Evolutionary conservation across 2,329 filamentous ascomycete genomes (phyloP), one percentile per base, ranked within the genome.

Genomic region (Arthrobotrys megalospora): DNA sequence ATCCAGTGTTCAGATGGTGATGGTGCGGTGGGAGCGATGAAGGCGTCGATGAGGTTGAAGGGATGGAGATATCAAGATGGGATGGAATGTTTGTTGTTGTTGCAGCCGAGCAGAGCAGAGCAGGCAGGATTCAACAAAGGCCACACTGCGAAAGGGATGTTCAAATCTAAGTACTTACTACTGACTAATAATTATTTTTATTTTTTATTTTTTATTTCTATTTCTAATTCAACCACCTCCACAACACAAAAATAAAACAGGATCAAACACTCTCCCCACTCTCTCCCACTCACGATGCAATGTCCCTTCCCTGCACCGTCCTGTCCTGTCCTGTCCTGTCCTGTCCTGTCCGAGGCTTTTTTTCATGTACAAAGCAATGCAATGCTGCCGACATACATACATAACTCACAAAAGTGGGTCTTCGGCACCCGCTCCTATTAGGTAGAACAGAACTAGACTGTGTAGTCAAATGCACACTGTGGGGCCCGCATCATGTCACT

Each of bases 321-420:
- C 12, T 38, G 12, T 10, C 36, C 6, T 38, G 36, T 12, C 12
- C 41, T n/a, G n/a, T n/a, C n/a, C 41, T 6, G 36, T 38, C 36
- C 12, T 38, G 12, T 10, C 36, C 6, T 38, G 36, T 12, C 12
- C 41, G 36, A 62, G 3, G 14, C 16, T 10, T 36, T 36, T 14
- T 21, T 60, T 10, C 32, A 21, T 28, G n/a, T 34, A 16, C 10
- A 36, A 5, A 14, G 88, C 88, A 90, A 36, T 79, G 82, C 81
- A 70, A 80, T 63, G 83, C 90, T 88, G 81, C 88, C 86, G 85
- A 90, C 90, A 82, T 64, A 48, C 43, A 21, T 24, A 32, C 48
- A 24, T 52, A 58, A 60, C 45, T 48, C 65, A 52, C 65, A 52
- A 52, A 60, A 60, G 52, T 52, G 60, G 48, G 63, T 52, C 48